phyloP scores from a whole-genome alignment of 1,139 yeast genomes.

The Geotrichum cucujoidarum region DNA sequence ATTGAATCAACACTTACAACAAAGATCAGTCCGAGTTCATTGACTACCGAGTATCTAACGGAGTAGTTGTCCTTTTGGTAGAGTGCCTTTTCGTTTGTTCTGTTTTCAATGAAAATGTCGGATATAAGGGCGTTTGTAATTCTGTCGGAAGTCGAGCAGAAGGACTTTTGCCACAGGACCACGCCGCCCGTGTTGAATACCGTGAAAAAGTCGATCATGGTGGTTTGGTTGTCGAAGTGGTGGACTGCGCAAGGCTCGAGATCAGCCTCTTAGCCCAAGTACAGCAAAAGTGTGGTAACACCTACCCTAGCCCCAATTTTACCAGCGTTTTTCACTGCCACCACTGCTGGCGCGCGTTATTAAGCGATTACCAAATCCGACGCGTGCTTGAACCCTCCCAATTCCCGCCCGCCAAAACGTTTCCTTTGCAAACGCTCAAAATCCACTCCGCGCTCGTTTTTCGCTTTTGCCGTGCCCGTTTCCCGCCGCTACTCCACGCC shows the following conservation, averaged over 20 bases:
- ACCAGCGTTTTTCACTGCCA: neutral
- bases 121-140: slow-evolving; percentile 49
- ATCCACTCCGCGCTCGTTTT: too few species aligned
- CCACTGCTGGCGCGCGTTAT: too few species aligned
- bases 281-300: too few species aligned
- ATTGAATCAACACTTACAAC: slow-evolving; percentile 29
- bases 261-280: too few species aligned
- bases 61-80: slow-evolving; percentile 36
- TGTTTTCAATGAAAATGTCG: slow-evolving; percentile 44
- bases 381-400: too few species aligned
- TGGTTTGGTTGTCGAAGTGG: neutral
- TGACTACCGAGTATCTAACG: slow-evolving; percentile 36
- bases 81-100: slow-evolving; percentile 18
- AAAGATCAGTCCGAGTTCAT: slow-evolving; percentile 36
- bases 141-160: slow-evolving; percentile 37
- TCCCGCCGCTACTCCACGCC: too few species aligned
- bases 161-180: slow-evolving; percentile 49
- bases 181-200: slow-evolving; percentile 56
- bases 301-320: slow-evolving; percentile 1
- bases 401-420: too few species aligned
- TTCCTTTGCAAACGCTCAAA: too few species aligned
- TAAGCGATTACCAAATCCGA: too few species aligned
- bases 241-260: too few species aligned
- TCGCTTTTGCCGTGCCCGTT: too few species aligned
- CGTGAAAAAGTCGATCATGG: slow-evolving; percentile 53